Base-by-base conservation (phyloP, 73 alveolate genomes). In the Tetrahymena borealis region DNA sequence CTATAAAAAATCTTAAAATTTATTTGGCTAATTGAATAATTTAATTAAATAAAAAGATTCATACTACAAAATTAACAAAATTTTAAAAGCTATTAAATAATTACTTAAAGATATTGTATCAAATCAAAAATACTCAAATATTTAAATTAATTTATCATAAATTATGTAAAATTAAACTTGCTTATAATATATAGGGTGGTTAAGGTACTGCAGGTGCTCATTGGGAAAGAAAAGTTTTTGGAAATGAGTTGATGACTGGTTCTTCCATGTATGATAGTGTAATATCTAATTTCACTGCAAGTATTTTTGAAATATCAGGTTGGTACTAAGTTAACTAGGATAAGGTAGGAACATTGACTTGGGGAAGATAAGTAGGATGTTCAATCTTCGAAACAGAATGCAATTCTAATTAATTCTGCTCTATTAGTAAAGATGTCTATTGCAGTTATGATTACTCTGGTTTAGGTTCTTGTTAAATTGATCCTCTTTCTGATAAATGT, bases 131-230 rank as follows among this genome's bases (percentile, higher is more conserved):
- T n/a, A n/a, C n/a, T n/a, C n/a, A 9, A 39, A 39, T 39, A 39
- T 39, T 39, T 39, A 39, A 12, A 39, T 39, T 9, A 9, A 9
- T 39, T 39, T 9, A 7, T 39, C 12, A 12, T 12, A 39, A 39
- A 39, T 39, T 9, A 39, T 39, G 43, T 9, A 39, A 9, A 9
- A 39, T 39, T 39, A 60, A 24, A n/a, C n/a, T n/a, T n/a, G n/a
- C n/a, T n/a, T n/a, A n/a, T 60, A 3, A 7, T 40, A 40, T 15
- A 24, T 79, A 36, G 43, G 95, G 95, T n/a, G 95, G 92, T 7
- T 20, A 78, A 78, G 95, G 95, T 31, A 92, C 92, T 33, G 95
- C 95, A 24, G 95, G 95, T 16, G 90, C 91, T 78, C 95, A 92
- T 33, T 92, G 95, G 95, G 95, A 92, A 78, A 92, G 95, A 92